A percentile compares a stretch with the other conserved stretches of the same genome.
These are phyloP conservation scores for Podosphaera aphanis DNA, from an alignment of 2,329 filamentous ascomycete genomes.

Conservation along the genomic window DNA sequence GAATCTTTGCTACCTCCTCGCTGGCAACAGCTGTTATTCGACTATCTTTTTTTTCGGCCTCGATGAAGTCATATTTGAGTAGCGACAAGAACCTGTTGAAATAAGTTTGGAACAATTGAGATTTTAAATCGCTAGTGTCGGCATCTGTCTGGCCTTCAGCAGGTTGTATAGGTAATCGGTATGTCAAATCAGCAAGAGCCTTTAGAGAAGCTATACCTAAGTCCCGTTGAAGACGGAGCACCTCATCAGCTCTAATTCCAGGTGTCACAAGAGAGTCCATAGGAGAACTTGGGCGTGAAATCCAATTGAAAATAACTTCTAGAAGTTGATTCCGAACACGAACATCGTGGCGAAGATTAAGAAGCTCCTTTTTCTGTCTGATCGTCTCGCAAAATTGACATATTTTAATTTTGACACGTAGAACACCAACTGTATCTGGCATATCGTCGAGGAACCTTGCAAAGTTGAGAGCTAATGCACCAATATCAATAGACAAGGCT, in stretches of 20 bases:
- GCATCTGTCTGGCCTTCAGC: constrained; percentile 41
- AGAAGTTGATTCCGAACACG: constrained; percentile 44
- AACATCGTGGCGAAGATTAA: constrained; percentile 45
- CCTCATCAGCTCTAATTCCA: constrained; percentile 31
- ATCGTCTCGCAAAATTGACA: constrained; percentile 44
- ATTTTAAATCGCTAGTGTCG: constrained; percentile 43
- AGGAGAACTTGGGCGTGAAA: constrained; percentile 33
- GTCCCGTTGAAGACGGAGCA: constrained; percentile 34
- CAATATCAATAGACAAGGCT: constrained; percentile 39
- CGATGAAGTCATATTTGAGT: constrained; percentile 31
- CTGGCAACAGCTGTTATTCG: constrained; percentile 19
- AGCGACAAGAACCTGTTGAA: constrained; percentile 46
- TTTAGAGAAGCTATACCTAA: constrained; percentile 42
- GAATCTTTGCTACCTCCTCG: constrained; percentile 30
- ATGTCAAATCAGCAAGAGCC: constrained; percentile 41
- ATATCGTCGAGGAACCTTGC: constrained; percentile 40
- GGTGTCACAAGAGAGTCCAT: constrained; percentile 20
- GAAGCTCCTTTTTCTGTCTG: constrained; percentile 40
- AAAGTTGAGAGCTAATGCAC: constrained; percentile 38
- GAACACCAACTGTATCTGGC: constrained; percentile 28
- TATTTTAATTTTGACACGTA: constrained; percentile 44
- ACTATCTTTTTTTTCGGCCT: constrained; percentile 22
- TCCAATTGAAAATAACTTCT: constrained; percentile 46
- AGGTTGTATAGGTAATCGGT: constrained; percentile 40
- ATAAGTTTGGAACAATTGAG: constrained; percentile 48